These are phyloP conservation scores for Nitzschia palea DNA, from an alignment of 108 stramenopile genomes.

Conservation along the genomic window DNA sequence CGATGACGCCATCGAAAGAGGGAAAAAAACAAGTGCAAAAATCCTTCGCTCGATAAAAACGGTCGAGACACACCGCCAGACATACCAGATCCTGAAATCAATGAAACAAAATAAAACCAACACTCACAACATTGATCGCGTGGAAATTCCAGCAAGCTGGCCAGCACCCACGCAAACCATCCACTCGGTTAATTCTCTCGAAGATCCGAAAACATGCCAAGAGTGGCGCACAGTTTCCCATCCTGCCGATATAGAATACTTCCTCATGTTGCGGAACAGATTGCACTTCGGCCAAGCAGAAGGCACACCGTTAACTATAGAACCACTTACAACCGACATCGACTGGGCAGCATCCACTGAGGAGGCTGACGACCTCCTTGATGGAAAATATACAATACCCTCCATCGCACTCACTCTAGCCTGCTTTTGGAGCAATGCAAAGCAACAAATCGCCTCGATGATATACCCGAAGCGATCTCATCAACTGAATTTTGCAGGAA, in stretches of 20 bases:
- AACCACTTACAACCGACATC: background rate
- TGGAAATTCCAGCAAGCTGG: too few relatives aligned
- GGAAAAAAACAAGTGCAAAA: too few relatives aligned
- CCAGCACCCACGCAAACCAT: too few relatives aligned
- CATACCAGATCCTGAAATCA: too few relatives aligned
- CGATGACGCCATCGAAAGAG: too few relatives aligned
- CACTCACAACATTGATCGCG: too few relatives aligned
- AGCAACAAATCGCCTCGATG: background rate
- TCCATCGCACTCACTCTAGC: too few relatives aligned
- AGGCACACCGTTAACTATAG: background rate
- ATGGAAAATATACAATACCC: too few relatives aligned
- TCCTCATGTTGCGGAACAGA: background rate
- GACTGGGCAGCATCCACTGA: background rate
- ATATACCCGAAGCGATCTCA: background rate
- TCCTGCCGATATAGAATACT: background rate
- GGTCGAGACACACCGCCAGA: too few relatives aligned
- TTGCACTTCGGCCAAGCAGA: conserved; percentile 6
- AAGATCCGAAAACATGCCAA: background rate
- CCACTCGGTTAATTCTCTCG: too few relatives aligned
- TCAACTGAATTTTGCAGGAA: background rate
- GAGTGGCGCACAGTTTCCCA: background rate
- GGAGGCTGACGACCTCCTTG: background rate
- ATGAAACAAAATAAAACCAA: too few relatives aligned
- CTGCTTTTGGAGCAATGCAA: background rate
- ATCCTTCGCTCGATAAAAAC: too few relatives aligned